phyloP scores from a whole-genome alignment of 306 rosid species.

The Rosa persica region DNA sequence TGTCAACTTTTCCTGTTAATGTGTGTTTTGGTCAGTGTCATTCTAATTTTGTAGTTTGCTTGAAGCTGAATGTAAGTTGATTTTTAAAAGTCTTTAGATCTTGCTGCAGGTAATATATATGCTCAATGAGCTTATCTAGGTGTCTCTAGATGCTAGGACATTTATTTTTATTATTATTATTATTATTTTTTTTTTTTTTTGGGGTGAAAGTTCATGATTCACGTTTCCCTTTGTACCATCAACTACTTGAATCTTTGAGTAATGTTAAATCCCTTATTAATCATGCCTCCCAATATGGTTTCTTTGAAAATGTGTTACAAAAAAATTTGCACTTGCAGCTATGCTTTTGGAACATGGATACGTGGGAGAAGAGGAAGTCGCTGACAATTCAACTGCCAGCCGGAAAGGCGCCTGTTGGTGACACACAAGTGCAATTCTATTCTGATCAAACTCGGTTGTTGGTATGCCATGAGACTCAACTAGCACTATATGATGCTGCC shows the following conservation, averaged over 20 bases:
- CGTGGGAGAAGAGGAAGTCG: conserved; percentile 56
- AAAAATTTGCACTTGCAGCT: conserved; percentile 36
- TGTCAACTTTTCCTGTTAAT: neutral
- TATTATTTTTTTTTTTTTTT: neutral
- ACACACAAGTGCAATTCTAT: conserved; percentile 63
- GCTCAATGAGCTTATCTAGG: neutral
- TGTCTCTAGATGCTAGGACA: neutral
- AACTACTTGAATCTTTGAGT: neutral
- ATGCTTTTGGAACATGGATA: conserved; percentile 49
- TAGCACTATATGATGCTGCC: conserved; percentile 60
- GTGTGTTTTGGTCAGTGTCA: neutral
- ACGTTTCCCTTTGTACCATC: neutral
- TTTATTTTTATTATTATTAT: too few relatives aligned
- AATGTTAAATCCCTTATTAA: neutral
- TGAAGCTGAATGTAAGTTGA: neutral
- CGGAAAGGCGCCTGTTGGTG: conserved; percentile 60
- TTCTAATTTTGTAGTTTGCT: neutral
- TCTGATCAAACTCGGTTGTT: conserved; percentile 50
- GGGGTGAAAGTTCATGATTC: neutral
- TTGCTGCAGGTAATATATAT: neutral
- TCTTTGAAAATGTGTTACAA: neutral
- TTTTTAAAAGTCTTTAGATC: neutral
- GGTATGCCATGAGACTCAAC: conserved; percentile 54
- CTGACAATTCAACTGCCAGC: conserved; percentile 42
- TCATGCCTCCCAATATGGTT: neutral